These are phyloP conservation scores for Mortierella sp. DNA, from an alignment of 371 early-diverging fungal species.

Conservation along the genomic window DNA sequence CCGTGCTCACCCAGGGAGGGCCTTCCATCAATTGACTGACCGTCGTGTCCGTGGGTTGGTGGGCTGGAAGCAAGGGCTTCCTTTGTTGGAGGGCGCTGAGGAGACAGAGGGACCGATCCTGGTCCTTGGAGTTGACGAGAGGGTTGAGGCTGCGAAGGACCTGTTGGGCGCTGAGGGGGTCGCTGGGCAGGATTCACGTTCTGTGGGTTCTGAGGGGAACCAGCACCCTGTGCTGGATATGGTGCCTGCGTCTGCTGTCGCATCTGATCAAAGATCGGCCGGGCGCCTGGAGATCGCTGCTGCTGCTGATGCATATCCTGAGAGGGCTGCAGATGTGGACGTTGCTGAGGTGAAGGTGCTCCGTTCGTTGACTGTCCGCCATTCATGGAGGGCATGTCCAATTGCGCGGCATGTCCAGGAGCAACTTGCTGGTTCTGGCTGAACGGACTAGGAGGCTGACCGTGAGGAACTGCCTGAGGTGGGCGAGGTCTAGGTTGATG, in stretches of 20 bases:
- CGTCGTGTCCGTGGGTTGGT: conserved; percentile 3
- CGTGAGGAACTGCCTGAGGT: conserved; percentile 33
- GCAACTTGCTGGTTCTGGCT: conserved; percentile 10
- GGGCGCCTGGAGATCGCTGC: conserved; percentile 39
- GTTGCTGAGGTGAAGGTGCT: background rate
- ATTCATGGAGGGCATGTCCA: conserved; percentile 24
- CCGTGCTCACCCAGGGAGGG: conserved; percentile 15
- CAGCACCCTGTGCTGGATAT: conserved; percentile 8
- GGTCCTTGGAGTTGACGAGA: conserved; percentile 17
- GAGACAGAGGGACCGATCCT: conserved; percentile 15
- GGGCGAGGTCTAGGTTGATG: conserved; percentile 48
- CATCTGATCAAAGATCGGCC: conserved; percentile 50
- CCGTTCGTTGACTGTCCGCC: conserved; percentile 8
- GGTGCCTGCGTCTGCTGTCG: conserved; percentile 28
- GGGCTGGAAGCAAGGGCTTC: conserved; percentile 15
- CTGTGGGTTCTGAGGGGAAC: conserved; percentile 11
- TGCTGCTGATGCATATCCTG: conserved; percentile 20
- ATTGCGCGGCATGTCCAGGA: conserved; percentile 27
- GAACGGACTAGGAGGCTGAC: conserved; percentile 18
- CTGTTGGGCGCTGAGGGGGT: conserved; percentile 39
- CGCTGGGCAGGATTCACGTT: conserved; percentile 39
- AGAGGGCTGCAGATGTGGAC: conserved; percentile 13
- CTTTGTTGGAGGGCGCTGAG: conserved; percentile 12
- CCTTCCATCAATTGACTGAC: background rate
- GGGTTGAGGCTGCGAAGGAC: conserved; percentile 28